A percentile compares a stretch with the other conserved stretches of the same genome.
Evolutionary conservation across 371 early-diverging fungal genomes (phyloP).

Genomic region (Saksenaea vasiformis): DNA sequence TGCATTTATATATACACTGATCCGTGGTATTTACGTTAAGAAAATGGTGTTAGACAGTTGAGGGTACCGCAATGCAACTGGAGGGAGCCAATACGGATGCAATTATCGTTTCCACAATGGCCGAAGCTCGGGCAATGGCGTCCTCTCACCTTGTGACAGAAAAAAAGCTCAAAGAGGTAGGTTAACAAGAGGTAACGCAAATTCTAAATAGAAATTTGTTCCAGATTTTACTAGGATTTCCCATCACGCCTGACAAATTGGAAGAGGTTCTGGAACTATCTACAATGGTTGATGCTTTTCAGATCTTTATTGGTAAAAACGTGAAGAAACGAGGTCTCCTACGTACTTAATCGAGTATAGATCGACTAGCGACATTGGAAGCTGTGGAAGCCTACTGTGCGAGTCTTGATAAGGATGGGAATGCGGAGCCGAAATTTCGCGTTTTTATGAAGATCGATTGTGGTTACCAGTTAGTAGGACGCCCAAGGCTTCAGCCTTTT

Average conservation of each 20-base stretch:
- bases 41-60: constrained; percentile 48
- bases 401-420: neutral
- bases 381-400: constrained; percentile 32
- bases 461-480: constrained; percentile 37
- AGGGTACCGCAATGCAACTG: constrained; percentile 41
- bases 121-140: constrained; percentile 42
- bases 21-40: too few relatives aligned
- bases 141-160: constrained; percentile 24
- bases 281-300: constrained; percentile 25
- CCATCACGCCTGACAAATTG: constrained; percentile 44
- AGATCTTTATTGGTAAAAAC: constrained; percentile 39
- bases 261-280: constrained; percentile 27
- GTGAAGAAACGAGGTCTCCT: neutral
- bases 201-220: neutral
- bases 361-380: constrained; percentile 36
- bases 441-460: constrained; percentile 45
- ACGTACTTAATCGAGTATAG: constrained; percentile 7
- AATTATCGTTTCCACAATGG: constrained; percentile 48
- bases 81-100: constrained; percentile 31
- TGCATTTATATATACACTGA: neutral
- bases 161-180: constrained; percentile 34
- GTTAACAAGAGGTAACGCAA: neutral
- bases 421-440: constrained; percentile 12
- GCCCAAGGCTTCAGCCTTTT: neutral
- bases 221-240: constrained; percentile 40